Base-by-base conservation (phyloP, 306 rosid species). In the Quercus engelmannii region DNA sequence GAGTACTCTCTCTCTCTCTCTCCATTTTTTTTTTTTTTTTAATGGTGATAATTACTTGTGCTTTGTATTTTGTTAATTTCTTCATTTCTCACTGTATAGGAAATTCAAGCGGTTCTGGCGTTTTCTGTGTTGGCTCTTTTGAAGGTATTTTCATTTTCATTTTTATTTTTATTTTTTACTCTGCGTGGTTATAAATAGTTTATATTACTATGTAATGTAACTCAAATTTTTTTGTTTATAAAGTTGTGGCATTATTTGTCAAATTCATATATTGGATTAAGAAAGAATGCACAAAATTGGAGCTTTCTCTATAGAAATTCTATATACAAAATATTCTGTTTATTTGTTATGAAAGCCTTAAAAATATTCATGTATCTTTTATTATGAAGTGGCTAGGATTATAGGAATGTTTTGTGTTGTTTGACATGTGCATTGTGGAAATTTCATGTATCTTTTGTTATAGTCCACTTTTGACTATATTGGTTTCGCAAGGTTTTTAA, bases 81-180 rank as follows among this genome's bases (percentile, higher is more conserved):
- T 61, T 80, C 69, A 31, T 67, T 20, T 33, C 14, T 46, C 28
- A 13, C 41, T 21, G 52, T 46, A 17, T 1, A 92, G 98, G 98
- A 95, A 85, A 79, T 91, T 63, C 96, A 87, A 87, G 93, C 90
- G 76, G 77, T 79, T 68, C 69, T 92, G 58, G 91, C 86, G 10
- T 92, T 92, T 61, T 77, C 90, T 23, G 56, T 90, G 23, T 78
- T 90, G 88, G 81, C 74, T 68, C 28, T 88, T 74, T 43, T 95
- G 81, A 95, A 95, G 99, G 99, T 95, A 71, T 56, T 6, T n/a
- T n/a, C n/a, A n/a, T n/a, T n/a, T n/a, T n/a, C n/a, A n/a, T n/a
- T n/a, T n/a, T n/a, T n/a, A n/a, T n/a, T n/a, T n/a, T n/a, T n/a
- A n/a, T n/a, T n/a, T n/a, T 30, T 43, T 43, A 52, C 49, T 31